Percentiles rank a stretch among this genome's conserved stretches.
These are phyloP conservation scores for Coleophoma crateriformis DNA, from an alignment of 2,329 filamentous ascomycete genomes.

Conservation along the genomic window DNA sequence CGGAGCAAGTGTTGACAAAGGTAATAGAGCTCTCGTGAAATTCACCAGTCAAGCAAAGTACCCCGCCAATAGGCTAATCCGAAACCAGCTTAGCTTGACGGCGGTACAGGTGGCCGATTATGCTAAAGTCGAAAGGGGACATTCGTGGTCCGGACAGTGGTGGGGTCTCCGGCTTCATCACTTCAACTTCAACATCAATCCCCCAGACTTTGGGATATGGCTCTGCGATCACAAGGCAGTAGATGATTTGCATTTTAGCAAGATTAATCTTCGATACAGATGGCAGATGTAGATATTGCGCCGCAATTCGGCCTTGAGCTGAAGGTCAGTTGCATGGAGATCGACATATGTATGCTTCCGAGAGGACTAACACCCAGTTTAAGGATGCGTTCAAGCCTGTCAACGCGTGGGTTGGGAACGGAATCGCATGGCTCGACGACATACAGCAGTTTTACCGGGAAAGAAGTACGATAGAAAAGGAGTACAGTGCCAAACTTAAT, in stretches of 20 bases:
- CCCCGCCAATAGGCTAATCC: too few species aligned
- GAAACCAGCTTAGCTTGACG: too few species aligned
- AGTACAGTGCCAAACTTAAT: conserved; percentile 85
- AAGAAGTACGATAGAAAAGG: conserved; percentile 89
- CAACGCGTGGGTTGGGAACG: conserved; percentile 83
- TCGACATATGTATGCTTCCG: not conserved
- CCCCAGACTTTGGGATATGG: too few species aligned
- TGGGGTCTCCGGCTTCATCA: too few species aligned
- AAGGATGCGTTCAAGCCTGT: conserved; percentile 96
- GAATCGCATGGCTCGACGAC: conserved; percentile 93
- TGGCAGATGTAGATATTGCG: conserved; percentile 78
- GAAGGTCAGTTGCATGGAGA: conserved; percentile 56
- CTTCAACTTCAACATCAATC: too few species aligned
- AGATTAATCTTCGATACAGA: conserved; percentile 29
- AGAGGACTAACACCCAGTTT: conserved; percentile 2
- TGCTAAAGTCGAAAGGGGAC: too few species aligned
- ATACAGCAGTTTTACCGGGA: conserved; percentile 97
- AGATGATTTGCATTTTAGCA: conserved; percentile 13
- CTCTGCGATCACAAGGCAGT: not conserved
- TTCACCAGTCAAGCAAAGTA: too few species aligned
- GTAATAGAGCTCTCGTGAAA: too few species aligned
- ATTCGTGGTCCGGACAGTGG: too few species aligned
- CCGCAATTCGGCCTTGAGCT: conserved; percentile 90
- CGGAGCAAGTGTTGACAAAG: too few species aligned
- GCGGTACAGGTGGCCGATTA: too few species aligned